Evolutionary conservation across 192 early-diverging fungal species (phyloP).

Genomic region (Backusella liffmaniae): DNA sequence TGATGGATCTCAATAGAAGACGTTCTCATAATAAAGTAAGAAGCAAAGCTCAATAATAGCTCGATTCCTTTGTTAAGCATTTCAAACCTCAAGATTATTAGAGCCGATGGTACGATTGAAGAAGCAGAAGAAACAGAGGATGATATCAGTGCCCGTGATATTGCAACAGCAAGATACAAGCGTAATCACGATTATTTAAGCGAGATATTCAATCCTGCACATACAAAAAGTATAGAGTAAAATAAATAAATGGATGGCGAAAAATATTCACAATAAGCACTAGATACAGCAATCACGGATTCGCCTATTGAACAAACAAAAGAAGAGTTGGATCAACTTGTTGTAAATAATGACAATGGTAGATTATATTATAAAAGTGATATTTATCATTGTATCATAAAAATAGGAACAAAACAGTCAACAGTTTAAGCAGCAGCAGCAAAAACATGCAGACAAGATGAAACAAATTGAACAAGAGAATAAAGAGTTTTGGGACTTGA

Average conservation of each 20-base stretch:
- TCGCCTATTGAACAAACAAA: constrained; percentile 22
- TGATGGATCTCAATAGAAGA: constrained; percentile 15
- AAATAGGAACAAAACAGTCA: constrained; percentile 31
- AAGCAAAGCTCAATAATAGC: not conserved
- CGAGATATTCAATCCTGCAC: constrained; percentile 59
- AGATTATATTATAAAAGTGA: not conserved
- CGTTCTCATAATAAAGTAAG: constrained; percentile 21
- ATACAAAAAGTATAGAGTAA: constrained; percentile 17
- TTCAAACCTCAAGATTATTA: not conserved
- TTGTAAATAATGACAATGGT: not conserved
- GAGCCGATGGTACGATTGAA: not conserved
- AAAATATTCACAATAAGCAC: not conserved
- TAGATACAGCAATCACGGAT: not conserved
- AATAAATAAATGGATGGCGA: constrained; percentile 25
- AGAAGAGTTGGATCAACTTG: constrained; percentile 20
- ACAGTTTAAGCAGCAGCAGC: constrained; percentile 27
- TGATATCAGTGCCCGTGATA: constrained; percentile 50
- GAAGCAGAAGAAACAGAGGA: constrained; percentile 49
- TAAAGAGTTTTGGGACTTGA: constrained; percentile 31
- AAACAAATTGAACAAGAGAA: constrained; percentile 36
- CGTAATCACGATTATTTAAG: constrained; percentile 64
- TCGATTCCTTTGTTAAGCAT: no score
- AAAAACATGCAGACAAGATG: constrained; percentile 41
- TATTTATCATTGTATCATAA: not conserved
- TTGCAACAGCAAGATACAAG: constrained; percentile 59